Conservation (phyloP, 352 stramenopile species). For the Phytophthora citrophthora region DNA sequence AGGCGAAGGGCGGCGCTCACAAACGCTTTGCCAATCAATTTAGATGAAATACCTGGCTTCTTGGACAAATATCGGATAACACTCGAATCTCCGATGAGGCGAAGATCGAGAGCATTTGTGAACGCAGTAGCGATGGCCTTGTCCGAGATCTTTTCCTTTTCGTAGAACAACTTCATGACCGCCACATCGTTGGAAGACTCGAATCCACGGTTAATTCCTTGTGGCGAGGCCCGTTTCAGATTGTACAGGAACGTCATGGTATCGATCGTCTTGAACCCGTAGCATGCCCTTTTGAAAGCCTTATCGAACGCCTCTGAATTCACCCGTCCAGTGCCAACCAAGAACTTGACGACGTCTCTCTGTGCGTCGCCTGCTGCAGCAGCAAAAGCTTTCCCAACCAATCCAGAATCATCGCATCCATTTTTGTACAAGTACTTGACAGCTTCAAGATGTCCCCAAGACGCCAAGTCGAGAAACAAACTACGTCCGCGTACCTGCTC, state of each 20-base stretch:
- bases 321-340: background rate
- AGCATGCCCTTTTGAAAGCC: background rate
- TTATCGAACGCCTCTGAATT: background rate
- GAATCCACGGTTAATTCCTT: constrained; percentile 2
- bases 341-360: background rate
- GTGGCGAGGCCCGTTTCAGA: background rate
- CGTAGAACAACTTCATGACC: background rate
- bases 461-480: background rate
- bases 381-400: constrained; percentile 1
- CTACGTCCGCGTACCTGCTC: background rate
- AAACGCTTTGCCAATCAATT: background rate
- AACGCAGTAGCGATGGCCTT: background rate
- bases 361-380: background rate
- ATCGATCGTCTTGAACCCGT: background rate
- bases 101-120: background rate
- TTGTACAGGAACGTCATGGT: background rate
- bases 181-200: background rate
- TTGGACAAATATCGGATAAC: background rate
- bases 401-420: background rate
- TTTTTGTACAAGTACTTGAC: constrained; percentile 5
- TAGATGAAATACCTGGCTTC: background rate
- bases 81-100: background rate
- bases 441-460: background rate
- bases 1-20: background rate
- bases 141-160: constrained; percentile 3